Evolutionary conservation across 163 green algal genomes (phyloP).

Genomic region (Chloromonas sp.): DNA sequence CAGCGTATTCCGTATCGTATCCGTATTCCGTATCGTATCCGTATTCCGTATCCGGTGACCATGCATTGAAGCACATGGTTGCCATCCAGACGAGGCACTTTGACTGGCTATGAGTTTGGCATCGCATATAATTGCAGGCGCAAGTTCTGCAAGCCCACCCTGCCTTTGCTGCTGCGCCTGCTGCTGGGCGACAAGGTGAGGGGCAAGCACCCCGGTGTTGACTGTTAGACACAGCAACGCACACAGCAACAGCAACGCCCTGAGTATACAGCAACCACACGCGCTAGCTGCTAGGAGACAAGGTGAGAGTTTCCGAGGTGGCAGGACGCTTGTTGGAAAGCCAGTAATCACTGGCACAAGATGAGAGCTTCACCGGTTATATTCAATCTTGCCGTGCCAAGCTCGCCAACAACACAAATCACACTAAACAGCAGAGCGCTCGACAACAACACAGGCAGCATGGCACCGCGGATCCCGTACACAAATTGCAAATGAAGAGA

Average conservation of each 20-base stretch:
- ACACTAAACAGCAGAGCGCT: too few relatives aligned
- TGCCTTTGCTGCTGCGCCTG: slow-evolving; percentile 47
- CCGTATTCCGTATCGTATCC: too few relatives aligned
- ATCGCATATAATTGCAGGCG: slow-evolving; percentile 1
- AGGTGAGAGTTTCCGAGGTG: too few relatives aligned
- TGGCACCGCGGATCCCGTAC: too few relatives aligned
- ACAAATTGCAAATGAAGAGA: too few relatives aligned
- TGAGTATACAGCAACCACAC: background rate
- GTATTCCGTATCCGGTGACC: background rate
- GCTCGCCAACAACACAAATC: too few relatives aligned
- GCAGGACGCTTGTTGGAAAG: too few relatives aligned
- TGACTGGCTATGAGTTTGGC: too few relatives aligned
- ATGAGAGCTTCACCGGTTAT: background rate
- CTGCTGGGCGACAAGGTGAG: slow-evolving; percentile 50
- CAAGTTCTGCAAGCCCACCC: slow-evolving; percentile 22
- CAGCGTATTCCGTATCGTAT: too few relatives aligned
- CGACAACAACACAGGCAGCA: too few relatives aligned
- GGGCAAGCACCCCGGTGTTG: background rate
- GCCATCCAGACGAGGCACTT: background rate
- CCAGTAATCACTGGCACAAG: too few relatives aligned
- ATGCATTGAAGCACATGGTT: background rate
- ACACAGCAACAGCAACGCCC: background rate
- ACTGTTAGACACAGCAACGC: background rate
- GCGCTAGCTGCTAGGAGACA: too few relatives aligned
- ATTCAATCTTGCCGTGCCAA: background rate